Conservation (phyloP, 106 monocot species). For the Dioscorea dumetorum region DNA sequence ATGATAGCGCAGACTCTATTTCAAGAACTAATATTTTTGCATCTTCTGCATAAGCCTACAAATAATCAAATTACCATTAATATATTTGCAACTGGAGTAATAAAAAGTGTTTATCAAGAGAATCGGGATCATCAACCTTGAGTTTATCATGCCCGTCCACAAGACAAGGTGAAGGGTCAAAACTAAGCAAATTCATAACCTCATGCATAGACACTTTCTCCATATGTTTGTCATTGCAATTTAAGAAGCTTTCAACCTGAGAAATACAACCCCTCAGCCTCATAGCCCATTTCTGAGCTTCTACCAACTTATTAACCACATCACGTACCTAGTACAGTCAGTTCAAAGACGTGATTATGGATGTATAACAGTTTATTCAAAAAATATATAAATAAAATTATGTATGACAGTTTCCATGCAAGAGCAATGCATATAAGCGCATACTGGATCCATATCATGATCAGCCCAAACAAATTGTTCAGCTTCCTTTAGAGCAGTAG, state of each 20-base stretch:
- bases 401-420: no score
- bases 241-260: slow-evolving; percentile 26
- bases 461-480: slow-evolving; percentile 86
- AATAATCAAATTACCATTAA: no score
- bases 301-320: slow-evolving; percentile 38
- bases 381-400: no score
- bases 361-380: no score
- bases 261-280: slow-evolving; percentile 27
- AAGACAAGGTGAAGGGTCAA: slow-evolving; percentile 41
- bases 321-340: slow-evolving; percentile 45
- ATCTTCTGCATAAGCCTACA: slow-evolving; percentile 47
- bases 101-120: background rate
- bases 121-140: slow-evolving; percentile 31
- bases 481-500: slow-evolving; percentile 43
- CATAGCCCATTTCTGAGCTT: slow-evolving; percentile 55
- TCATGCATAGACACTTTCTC: slow-evolving; percentile 41
- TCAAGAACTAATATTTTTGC: slow-evolving; percentile 37
- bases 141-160: slow-evolving; percentile 44
- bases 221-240: slow-evolving; percentile 1
- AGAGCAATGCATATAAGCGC: background rate
- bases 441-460: slow-evolving; percentile 77
- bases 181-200: slow-evolving; percentile 40
- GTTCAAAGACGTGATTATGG: slow-evolving; percentile 5
- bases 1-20: slow-evolving; percentile 43
- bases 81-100: background rate